Percentiles rank a stretch among this genome's conserved stretches.
These are phyloP conservation scores for Hyaloscypha finlandica DNA, from an alignment of 495 filamentous ascomycete species.

Conservation along the genomic window DNA sequence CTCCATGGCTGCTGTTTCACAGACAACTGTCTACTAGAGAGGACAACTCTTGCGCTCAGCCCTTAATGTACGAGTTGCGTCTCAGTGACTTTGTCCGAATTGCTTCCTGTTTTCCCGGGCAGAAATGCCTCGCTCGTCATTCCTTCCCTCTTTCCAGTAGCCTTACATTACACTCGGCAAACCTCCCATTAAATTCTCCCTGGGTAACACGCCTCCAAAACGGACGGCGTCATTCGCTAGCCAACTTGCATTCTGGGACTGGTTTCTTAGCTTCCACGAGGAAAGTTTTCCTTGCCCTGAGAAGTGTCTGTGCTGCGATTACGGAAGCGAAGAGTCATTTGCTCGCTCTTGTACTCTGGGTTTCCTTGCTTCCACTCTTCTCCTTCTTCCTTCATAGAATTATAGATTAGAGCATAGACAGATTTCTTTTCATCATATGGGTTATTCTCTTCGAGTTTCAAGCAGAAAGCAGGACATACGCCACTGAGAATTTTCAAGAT, in stretches of 20 bases:
- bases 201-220: not conserved
- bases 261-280: not conserved
- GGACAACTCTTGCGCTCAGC: too few relatives aligned
- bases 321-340: slow-evolving; percentile 8
- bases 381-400: slow-evolving; percentile 3
- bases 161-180: not conserved
- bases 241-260: not conserved
- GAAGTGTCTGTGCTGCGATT: not conserved
- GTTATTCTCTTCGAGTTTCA: not conserved
- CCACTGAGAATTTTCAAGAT: not conserved
- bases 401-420: not conserved
- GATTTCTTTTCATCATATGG: not conserved
- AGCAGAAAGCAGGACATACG: not conserved
- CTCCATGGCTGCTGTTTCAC: too few relatives aligned
- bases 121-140: slow-evolving; percentile 1
- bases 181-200: slow-evolving; percentile 1
- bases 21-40: too few relatives aligned
- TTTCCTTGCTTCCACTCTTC: not conserved
- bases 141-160: not conserved
- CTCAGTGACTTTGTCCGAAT: too few relatives aligned
- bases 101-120: too few relatives aligned
- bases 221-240: not conserved
- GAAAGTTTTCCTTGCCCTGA: slow-evolving; percentile 1
- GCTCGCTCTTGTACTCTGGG: not conserved
- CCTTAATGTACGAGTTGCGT: too few relatives aligned